These are phyloP conservation scores for Suillus clintonianus DNA, from an alignment of 768 basidiomycete genomes.

Conservation along the genomic window DNA sequence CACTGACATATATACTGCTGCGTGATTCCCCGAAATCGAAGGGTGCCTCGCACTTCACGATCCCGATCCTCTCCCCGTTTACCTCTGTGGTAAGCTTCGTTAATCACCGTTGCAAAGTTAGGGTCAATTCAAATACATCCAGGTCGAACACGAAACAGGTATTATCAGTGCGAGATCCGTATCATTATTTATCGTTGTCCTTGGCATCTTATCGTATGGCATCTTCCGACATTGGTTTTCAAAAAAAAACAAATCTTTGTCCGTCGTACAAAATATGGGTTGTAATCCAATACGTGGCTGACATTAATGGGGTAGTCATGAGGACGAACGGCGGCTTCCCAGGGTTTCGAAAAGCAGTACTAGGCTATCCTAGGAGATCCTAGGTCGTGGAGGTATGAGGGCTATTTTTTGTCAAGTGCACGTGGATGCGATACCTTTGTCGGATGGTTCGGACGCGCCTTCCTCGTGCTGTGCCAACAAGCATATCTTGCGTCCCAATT, in stretches of 20 bases:
- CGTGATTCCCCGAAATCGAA: slow-evolving; percentile 10
- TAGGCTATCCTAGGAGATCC: too few relatives aligned
- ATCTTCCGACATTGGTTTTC: slow-evolving; percentile 43
- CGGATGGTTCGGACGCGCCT: background rate
- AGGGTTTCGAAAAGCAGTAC: background rate
- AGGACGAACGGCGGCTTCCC: background rate
- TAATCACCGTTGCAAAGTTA: background rate
- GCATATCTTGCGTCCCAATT: background rate
- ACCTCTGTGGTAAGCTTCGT: slow-evolving; percentile 60
- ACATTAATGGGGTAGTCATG: slow-evolving; percentile 2
- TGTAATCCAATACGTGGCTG: background rate
- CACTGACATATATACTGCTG: slow-evolving; percentile 5
- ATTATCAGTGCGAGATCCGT: slow-evolving; percentile 54
- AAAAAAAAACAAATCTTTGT: background rate
- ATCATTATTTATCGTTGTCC: slow-evolving; percentile 38
- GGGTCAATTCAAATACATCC: background rate
- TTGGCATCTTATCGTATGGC: slow-evolving; percentile 44
- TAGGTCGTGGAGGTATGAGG: background rate
- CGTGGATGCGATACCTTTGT: background rate
- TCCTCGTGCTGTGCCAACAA: background rate
- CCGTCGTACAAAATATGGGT: background rate
- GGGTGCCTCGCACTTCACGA: slow-evolving; percentile 65
- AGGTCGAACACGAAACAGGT: slow-evolving; percentile 80
- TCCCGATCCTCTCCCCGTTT: slow-evolving; percentile 78
- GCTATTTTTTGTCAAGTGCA: background rate